A percentile compares a stretch with the other conserved stretches of the same genome.
phyloP scores from a whole-genome alignment of 345 rosid species.

The Populus tremula region DNA sequence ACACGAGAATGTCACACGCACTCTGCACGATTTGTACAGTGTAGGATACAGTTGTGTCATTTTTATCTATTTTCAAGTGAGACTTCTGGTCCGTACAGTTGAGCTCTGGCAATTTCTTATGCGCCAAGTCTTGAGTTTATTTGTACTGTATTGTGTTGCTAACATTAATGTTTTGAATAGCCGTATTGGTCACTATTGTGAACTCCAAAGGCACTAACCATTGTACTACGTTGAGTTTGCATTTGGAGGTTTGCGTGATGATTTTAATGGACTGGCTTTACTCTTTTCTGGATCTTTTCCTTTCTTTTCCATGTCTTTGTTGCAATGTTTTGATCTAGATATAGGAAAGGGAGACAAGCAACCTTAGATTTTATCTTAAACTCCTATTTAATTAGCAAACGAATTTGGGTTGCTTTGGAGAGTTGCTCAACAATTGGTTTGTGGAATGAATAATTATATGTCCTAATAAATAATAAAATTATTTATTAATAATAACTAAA shows the following conservation, averaged over 20 bases:
- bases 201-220: background rate
- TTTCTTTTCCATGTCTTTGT: background rate
- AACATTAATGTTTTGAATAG: slow-evolving; percentile 1
- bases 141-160: slow-evolving; percentile 2
- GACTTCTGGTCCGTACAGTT: slow-evolving; percentile 5
- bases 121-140: slow-evolving; percentile 12
- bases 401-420: no score
- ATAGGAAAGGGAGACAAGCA: no score
- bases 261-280: background rate
- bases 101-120: slow-evolving; percentile 14
- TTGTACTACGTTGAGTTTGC: background rate
- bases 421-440: no score
- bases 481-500: no score
- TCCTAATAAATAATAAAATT: no score
- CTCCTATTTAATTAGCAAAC: no score
- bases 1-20: background rate
- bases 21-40: slow-evolving; percentile 32
- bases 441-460: no score
- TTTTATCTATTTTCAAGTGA: slow-evolving; percentile 2
- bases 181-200: background rate
- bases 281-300: background rate
- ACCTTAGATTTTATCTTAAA: no score
- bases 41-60: slow-evolving; percentile 16
- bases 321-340: no score
- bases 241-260: background rate